A percentile compares a stretch with the other conserved stretches of the same genome.
Conservation (phyloP, 306 rosid species). For the Malus sylvestris region DNA sequence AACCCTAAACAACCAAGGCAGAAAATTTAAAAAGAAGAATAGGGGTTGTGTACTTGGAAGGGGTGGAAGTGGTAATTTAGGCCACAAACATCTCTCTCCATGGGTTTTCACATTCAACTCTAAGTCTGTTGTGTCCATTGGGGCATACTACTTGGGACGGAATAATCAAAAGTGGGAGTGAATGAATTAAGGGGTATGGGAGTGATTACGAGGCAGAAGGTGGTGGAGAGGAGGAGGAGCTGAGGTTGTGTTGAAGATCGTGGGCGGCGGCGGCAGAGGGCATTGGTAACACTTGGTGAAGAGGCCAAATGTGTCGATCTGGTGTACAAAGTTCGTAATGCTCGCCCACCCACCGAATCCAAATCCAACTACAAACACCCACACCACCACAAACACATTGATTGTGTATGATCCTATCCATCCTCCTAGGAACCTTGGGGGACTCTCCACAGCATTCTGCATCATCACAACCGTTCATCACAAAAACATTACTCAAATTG, state of each 20-base stretch:
- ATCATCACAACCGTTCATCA: constrained; percentile 17
- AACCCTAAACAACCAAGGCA: not conserved
- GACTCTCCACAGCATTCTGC: constrained; percentile 96
- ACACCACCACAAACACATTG: constrained; percentile 70
- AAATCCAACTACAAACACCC: constrained; percentile 87
- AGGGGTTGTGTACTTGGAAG: not conserved
- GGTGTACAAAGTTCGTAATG: constrained; percentile 74
- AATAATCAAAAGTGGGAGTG: not conserved
- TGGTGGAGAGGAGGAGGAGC: constrained; percentile 52
- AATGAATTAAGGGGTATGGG: constrained; percentile 14
- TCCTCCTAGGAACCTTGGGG: constrained; percentile 73
- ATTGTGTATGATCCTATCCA: constrained; percentile 73
- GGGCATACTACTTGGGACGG: not conserved
- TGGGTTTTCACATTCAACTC: constrained; percentile 2
- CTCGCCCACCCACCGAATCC: constrained; percentile 99
- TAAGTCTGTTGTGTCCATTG: not conserved
- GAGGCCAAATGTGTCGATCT: constrained; percentile 86
- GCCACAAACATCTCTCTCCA: not conserved
- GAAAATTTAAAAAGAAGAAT: not conserved
- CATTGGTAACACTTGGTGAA: constrained; percentile 97
- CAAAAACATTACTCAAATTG: not conserved
- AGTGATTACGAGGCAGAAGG: constrained; percentile 10
- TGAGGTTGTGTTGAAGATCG: constrained; percentile 46
- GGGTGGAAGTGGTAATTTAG: not conserved
- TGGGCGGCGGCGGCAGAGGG: constrained; percentile 27